Evolutionary conservation across 768 basidiomycete species (phyloP).

Genomic region (Leccinum longicurvipes): DNA sequence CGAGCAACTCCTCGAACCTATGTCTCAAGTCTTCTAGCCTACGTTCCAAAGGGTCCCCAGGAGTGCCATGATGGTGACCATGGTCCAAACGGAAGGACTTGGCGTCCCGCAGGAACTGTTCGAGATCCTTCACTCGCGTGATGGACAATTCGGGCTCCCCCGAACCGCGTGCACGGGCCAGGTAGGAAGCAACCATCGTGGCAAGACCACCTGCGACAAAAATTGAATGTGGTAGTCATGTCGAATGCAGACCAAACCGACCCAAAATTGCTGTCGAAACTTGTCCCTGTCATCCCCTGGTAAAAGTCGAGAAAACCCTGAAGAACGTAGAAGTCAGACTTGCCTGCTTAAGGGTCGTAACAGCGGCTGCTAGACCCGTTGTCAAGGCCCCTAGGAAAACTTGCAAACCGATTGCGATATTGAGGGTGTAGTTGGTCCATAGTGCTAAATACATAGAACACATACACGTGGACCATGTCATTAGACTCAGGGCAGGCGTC

Average conservation of each 20-base stretch:
- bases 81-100: constrained; percentile 56
- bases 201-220: constrained; percentile 51
- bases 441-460: constrained; percentile 23
- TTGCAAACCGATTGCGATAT: constrained; percentile 57
- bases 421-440: constrained; percentile 33
- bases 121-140: constrained; percentile 54
- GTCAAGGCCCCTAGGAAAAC: constrained; percentile 64
- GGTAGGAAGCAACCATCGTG: constrained; percentile 67
- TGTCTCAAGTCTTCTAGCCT: constrained; percentile 14
- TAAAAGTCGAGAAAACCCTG: not conserved
- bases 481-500: not conserved
- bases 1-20: constrained; percentile 30
- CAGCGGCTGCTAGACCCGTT: constrained; percentile 56
- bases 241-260: constrained; percentile 12
- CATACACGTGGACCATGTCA: not conserved
- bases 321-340: constrained; percentile 5
- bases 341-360: constrained; percentile 40
- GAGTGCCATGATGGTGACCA: constrained; percentile 35
- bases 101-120: constrained; percentile 63
- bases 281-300: constrained; percentile 16
- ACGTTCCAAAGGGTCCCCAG: constrained; percentile 6
- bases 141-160: constrained; percentile 68
- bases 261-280: constrained; percentile 41
- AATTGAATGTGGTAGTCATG: not conserved
- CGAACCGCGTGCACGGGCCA: constrained; percentile 66